phyloP scores from a whole-genome alignment of 495 filamentous ascomycete species.

The Delitschia confertaspora region DNA sequence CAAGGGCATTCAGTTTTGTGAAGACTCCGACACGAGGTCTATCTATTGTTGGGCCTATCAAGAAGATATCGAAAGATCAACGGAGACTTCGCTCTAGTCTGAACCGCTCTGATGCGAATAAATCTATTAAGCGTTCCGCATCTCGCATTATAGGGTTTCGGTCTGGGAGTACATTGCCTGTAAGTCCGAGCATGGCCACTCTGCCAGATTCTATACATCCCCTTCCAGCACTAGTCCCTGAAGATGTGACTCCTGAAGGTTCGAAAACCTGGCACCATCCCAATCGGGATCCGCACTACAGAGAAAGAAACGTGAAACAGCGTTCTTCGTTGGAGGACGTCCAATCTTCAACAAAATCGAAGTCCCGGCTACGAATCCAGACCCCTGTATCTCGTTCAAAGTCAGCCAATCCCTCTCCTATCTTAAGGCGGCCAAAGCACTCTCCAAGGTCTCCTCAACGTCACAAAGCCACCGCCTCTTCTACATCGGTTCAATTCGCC shows the following conservation, averaged over 20 bases:
- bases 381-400: slow-evolving; percentile 11
- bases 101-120: slow-evolving; percentile 19
- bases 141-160: not conserved
- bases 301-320: not conserved
- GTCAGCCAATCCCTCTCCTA: slow-evolving; percentile 12
- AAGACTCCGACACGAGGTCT: slow-evolving; percentile 25
- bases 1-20: slow-evolving; percentile 14
- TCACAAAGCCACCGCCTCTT: slow-evolving; percentile 2
- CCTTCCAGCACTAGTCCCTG: not conserved
- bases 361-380: slow-evolving; percentile 12
- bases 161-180: not conserved
- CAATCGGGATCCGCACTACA: not conserved
- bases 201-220: not conserved
- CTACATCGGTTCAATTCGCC: not conserved
- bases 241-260: slow-evolving; percentile 7
- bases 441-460: not conserved
- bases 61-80: slow-evolving; percentile 7
- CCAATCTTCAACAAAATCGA: not conserved
- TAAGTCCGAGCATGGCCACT: not conserved
- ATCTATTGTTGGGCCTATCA: slow-evolving; percentile 21
- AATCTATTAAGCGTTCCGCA: slow-evolving; percentile 18
- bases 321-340: slow-evolving; percentile 6
- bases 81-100: slow-evolving; percentile 4
- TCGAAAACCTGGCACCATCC: slow-evolving; percentile 13
- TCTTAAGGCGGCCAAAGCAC: slow-evolving; percentile 2